Base-by-base conservation (phyloP, 345 rosid genomes). In the Stellera chamaejasme region DNA sequence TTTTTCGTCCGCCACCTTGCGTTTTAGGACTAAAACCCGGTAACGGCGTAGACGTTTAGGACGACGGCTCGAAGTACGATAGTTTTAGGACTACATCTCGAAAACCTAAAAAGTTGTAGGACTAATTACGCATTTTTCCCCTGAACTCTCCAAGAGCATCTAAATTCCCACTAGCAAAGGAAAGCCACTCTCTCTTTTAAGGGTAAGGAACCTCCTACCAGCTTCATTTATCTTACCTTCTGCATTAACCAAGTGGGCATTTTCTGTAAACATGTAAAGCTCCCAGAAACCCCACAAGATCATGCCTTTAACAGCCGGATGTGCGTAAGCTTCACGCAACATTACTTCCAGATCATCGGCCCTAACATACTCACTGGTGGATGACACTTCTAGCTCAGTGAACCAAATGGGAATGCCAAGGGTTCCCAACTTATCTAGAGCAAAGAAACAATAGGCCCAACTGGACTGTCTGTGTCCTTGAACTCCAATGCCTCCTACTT, bases 221-320 rank as follows among this genome's bases (percentile, higher is more conserved):
- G 98, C 83, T 66, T 74, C 82, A 59, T 88, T 88, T 58, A 88
- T 55, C 43, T 85, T 77, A 49, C 95, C 98, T 72, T 91, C 95
- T 32, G 92, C 98, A 27, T 83, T 70, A 8, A 91, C 96, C 67
- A 91, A 52, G 57, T 85, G 82, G 1, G 85, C 75, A 41, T 75
- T 79, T 39, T 77, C 72, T 36, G 89, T 62, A 74, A 88, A 77
- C 97, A 87, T 77, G 62, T 76, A 85, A 65, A 91, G 60, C 79
- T 88, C 98, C 96, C 96, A 91, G 54, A 91, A 91, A 19, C 96
- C 98, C 96, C 95, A 91, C n/a, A 91, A 58, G 73, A 88, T 76
- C 26, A 91, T 60, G 19, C 95, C 96, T 65, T 88, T 83, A 51
- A 88, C 95, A 0, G 96, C 79, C 15, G 98, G 98, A 52, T 85